These are phyloP conservation scores for Xylaria digitata DNA, from an alignment of 2,329 filamentous ascomycete species.

Conservation along the genomic window DNA sequence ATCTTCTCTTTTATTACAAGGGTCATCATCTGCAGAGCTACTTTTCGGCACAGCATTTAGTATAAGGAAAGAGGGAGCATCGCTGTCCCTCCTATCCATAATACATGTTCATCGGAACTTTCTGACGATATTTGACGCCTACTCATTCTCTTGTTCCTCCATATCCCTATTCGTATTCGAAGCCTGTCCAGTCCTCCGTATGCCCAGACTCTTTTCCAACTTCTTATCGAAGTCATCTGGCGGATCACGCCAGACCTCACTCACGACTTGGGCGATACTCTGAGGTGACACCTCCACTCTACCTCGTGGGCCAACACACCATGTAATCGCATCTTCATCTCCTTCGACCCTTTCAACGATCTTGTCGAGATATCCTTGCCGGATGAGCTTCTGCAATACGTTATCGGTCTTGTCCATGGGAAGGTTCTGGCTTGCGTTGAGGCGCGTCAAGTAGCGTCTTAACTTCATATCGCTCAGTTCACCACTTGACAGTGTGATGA, in stretches of 20 bases:
- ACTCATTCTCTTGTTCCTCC: slow-evolving; percentile 36
- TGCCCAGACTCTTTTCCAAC: slow-evolving; percentile 70
- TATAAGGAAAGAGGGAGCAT: slow-evolving; percentile 1
- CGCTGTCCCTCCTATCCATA: background rate
- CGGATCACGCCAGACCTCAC: slow-evolving; percentile 66
- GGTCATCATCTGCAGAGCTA: background rate
- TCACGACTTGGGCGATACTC: slow-evolving; percentile 77
- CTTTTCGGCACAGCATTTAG: background rate
- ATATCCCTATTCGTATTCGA: slow-evolving; percentile 35
- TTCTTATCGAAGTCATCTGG: slow-evolving; percentile 68
- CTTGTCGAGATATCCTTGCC: slow-evolving; percentile 85
- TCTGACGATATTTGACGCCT: slow-evolving; percentile 1
- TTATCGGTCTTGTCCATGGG: slow-evolving; percentile 80
- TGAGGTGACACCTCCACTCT: slow-evolving; percentile 85
- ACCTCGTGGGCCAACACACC: slow-evolving; percentile 84
- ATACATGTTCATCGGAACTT: background rate
- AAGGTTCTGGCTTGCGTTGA: slow-evolving; percentile 80
- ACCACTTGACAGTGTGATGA: slow-evolving; percentile 81
- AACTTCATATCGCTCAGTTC: slow-evolving; percentile 82
- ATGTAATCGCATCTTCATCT: slow-evolving; percentile 82
- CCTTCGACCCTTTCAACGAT: slow-evolving; percentile 72
- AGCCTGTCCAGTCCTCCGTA: slow-evolving; percentile 51
- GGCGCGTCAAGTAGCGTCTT: slow-evolving; percentile 76
- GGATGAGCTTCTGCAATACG: slow-evolving; percentile 78
- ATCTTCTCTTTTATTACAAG: background rate